Evolutionary conservation across 148 eudicot genomes (phyloP).

Genomic region (Fallopia convolvulus): DNA sequence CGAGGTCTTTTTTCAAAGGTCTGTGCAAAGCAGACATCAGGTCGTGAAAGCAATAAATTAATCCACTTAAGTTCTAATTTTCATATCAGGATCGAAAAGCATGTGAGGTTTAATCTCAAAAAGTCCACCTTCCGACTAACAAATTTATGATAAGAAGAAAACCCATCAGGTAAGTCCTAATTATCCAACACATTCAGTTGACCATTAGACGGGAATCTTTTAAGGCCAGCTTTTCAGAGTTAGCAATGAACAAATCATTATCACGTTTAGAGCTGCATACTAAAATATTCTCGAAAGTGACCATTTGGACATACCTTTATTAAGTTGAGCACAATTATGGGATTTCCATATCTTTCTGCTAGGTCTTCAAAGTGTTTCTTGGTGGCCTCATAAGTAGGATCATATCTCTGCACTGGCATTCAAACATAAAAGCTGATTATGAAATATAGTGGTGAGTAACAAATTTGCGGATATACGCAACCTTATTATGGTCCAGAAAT

Average conservation of each 20-base stretch:
- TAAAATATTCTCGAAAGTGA: background rate
- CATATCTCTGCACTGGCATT: constrained; percentile 92
- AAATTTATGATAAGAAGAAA: constrained; percentile 1
- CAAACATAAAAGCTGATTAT: constrained; percentile 10
- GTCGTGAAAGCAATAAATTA: background rate
- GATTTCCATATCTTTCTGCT: constrained; percentile 86
- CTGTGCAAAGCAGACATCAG: constrained; percentile 26
- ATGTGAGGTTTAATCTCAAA: background rate
- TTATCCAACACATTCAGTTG: background rate
- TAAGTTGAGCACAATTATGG: constrained; percentile 82
- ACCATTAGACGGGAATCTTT: background rate
- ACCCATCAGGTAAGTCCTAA: background rate
- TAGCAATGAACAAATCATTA: background rate
- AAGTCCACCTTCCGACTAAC: background rate
- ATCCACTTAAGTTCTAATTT: background rate
- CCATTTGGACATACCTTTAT: constrained; percentile 58
- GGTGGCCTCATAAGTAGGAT: constrained; percentile 98
- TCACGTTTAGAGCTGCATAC: background rate
- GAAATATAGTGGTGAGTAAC: background rate
- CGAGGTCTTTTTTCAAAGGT: constrained; percentile 95
- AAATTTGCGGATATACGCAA: background rate
- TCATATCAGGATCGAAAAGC: background rate
- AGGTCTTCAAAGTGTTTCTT: constrained; percentile 87
- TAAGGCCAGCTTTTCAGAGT: background rate
- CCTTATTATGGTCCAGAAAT: background rate